Base-by-base conservation (phyloP, 2,329 filamentous ascomycete species). In the Knoxdaviesia capensis region DNA sequence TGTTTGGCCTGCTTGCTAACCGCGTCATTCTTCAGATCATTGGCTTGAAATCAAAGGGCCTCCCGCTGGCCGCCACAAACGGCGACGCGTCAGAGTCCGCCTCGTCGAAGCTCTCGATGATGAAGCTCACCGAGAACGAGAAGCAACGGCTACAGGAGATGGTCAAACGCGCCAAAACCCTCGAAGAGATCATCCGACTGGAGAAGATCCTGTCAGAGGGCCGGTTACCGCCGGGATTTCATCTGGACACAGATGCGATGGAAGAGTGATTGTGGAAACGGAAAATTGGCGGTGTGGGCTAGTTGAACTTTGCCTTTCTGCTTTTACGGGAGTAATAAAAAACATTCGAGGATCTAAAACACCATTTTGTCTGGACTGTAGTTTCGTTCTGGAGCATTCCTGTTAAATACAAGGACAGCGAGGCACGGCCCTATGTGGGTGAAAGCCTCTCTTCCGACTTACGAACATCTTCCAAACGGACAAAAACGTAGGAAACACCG, bases 171-270 rank as follows among this genome's bases (percentile, higher is more conserved):
- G 88, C 90, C 5, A 86, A 80, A 57, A 93, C 80, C 54, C 58
- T 98, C 53, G 80, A 86, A 50, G 90, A 96, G 63, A 92, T 98
- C 55, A 79, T 84, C 44, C 71, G 75, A 50, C 59, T 98, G 55
- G 90, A 98, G 65, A 93, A 88, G 65, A 84, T 90, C 59, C 62
- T 96, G 49, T 82, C 83, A 47, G 88, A 96, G 58, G 90, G 90
- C 2, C 69, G 82, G 53, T 69, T 96, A 58, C 88, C 88, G 3
- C 68, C 71, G 33, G 81, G 77, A 31, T 70, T 77, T 32, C 65
- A 71, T 34, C 53, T 61, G 34, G 65, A 64, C 38, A 66, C 62
- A 36, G 47, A 46, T 20, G 61, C 59, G 9, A 79, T 78, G 74
- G 72, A 78, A 59, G 71, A 77, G 67, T 56, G 79, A 74, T 63